Base-by-base conservation (phyloP, 2,329 filamentous ascomycete genomes). In the Exophiala sp. region DNA sequence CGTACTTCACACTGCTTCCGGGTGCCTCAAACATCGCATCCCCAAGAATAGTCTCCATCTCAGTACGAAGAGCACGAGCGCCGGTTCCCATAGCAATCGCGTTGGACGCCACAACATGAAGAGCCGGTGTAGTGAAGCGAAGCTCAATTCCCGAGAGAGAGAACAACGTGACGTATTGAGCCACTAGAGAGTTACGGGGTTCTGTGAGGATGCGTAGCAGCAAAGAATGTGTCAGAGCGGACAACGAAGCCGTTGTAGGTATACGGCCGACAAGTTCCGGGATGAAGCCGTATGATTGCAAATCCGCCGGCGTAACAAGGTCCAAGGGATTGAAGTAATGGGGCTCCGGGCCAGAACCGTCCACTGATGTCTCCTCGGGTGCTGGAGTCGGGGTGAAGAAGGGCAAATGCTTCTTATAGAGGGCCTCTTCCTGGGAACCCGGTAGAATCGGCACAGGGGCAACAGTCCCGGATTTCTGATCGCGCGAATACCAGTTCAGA, bases 191-290 rank as follows among this genome's bases (percentile, higher is more conserved):
- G 70, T 96, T 95, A 50, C 86, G 82, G 1, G 93, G 93, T 65
- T 97, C 91, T 0, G 88, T 96, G 32, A 98, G 76, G 55, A 98
- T 93, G 45, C 90, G 83, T 45, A 91, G 81, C 10, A 98, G 80
- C 52, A 81, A 72, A 14, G 77, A 70, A 56, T 81, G 74, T 46
- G 79, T 77, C 1, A 98, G 76, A 0, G 88, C 83, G 11, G 87
- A 84, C 0, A 98, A 78, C 0, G 93, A 87, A 53, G 88, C 89
- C 42, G 89, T 85, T 51, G 95, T 88, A 45, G 95, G 91, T 41
- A 98, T 82, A 14, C 93, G 86, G n/a, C 93, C 93, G 46, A 97
- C 85, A n/a, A 96, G 76, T 69, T 96, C 90, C 0, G 90, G 90
- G 46, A 96, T 96, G 64, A 96, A 88, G 11, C 90, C 91, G 63